These are phyloP conservation scores for Perilla frutescens DNA, from an alignment of 257 asterid genomes.

Conservation along the genomic window DNA sequence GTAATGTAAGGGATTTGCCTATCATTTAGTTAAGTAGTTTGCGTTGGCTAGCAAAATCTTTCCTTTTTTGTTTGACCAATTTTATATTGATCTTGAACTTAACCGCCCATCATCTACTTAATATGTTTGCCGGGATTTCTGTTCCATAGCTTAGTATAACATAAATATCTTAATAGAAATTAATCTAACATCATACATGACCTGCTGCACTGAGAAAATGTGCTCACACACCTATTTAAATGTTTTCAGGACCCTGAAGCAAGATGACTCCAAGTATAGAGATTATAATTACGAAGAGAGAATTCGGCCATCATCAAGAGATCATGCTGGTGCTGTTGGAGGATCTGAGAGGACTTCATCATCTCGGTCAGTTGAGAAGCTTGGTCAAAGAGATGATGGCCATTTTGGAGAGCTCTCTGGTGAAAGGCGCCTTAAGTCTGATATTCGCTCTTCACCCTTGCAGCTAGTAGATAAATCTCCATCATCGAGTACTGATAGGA, in stretches of 20 bases:
- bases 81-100: conserved; percentile 1
- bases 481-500: conserved; percentile 64
- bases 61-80: background rate
- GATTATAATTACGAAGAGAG: conserved; percentile 82
- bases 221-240: conserved; percentile 22
- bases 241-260: conserved; percentile 69
- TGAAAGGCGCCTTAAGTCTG: conserved; percentile 77
- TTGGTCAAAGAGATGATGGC: conserved; percentile 65
- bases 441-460: conserved; percentile 65
- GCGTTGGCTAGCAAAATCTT: background rate
- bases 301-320: conserved; percentile 63
- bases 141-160: conserved; percentile 7
- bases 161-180: conserved; percentile 1
- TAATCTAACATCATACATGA: conserved; percentile 6
- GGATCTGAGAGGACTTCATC: conserved; percentile 59
- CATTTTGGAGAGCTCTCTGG: conserved; percentile 63
- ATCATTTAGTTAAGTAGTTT: background rate
- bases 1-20: background rate
- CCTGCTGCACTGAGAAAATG: background rate
- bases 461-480: conserved; percentile 77
- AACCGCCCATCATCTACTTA: background rate
- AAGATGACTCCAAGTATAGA: conserved; percentile 81
- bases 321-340: conserved; percentile 55
- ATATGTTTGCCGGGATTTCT: background rate
- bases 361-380: conserved; percentile 70